Conservation (phyloP, 1,284 basidiomycete genomes). For the Heterobasidion parviporum region DNA sequence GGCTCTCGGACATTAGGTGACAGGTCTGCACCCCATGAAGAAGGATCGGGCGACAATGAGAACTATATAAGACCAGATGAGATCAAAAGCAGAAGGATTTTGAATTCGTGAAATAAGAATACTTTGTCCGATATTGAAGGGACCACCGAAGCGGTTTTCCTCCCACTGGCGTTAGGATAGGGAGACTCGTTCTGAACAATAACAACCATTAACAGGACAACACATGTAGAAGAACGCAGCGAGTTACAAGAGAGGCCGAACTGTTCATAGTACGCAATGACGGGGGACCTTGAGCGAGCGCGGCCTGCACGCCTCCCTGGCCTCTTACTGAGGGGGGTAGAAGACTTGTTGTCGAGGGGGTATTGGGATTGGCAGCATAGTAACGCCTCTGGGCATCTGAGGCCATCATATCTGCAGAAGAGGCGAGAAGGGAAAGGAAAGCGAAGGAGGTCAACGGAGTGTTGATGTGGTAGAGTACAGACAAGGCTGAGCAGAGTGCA, state of each 20-base stretch:
- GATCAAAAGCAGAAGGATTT: neutral
- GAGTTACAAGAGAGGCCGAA: slow-evolving; percentile 32
- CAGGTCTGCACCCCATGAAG: slow-evolving; percentile 58
- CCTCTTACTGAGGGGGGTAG: slow-evolving; percentile 24
- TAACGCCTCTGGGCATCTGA: slow-evolving; percentile 1
- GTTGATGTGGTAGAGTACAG: neutral
- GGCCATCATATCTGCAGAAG: neutral
- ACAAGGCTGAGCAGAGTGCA: neutral
- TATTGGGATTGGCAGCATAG: slow-evolving; percentile 11
- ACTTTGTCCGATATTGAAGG: slow-evolving; percentile 32
- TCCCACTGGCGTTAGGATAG: slow-evolving; percentile 23
- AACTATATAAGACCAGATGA: slow-evolving; percentile 33
- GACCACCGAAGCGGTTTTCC: slow-evolving; percentile 12
- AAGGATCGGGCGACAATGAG: slow-evolving; percentile 64
- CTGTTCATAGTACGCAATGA: slow-evolving; percentile 32
- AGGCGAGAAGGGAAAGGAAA: neutral
- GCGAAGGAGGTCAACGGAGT: neutral
- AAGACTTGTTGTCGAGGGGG: slow-evolving; percentile 50
- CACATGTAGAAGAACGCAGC: slow-evolving; percentile 4
- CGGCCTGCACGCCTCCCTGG: slow-evolving; percentile 32
- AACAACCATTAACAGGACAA: slow-evolving; percentile 1
- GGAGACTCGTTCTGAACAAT: slow-evolving; percentile 34
- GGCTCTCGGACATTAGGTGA: slow-evolving; percentile 49
- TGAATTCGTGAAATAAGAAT: neutral
- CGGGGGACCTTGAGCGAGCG: slow-evolving; percentile 33